phyloP scores from a whole-genome alignment of 2,329 filamentous ascomycete species.

The Pestalotiopsis sp. region DNA sequence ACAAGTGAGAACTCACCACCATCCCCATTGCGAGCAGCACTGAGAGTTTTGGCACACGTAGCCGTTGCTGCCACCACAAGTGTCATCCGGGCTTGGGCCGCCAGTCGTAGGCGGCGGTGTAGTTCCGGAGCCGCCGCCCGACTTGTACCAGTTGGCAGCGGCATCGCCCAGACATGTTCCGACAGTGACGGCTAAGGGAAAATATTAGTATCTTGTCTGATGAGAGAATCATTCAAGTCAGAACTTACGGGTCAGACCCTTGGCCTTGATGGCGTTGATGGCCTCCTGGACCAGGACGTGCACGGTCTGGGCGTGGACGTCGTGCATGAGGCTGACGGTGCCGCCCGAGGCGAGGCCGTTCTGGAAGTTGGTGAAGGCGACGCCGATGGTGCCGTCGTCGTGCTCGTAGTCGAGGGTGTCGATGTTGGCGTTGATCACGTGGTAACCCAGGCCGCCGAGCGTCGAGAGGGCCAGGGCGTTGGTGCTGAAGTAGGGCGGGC shows the following conservation, averaged over 20 bases:
- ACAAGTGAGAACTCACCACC: background rate
- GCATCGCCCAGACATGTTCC: conserved; percentile 19
- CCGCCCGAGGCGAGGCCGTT: conserved; percentile 33
- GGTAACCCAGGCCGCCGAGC: conserved; percentile 48
- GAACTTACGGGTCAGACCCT: conserved; percentile 14
- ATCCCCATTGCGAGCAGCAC: conserved; percentile 16
- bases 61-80: conserved; percentile 10
- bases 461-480: conserved; percentile 32
- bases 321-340: conserved; percentile 37
- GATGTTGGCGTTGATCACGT: conserved; percentile 47
- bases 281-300: conserved; percentile 32
- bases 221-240: background rate
- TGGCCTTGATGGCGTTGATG: conserved; percentile 22
- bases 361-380: conserved; percentile 33
- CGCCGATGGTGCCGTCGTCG: conserved; percentile 30
- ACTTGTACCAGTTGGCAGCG: conserved; percentile 17
- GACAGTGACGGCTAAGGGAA: conserved; percentile 14
- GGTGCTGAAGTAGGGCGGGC: conserved; percentile 49
- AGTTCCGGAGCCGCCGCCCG: background rate
- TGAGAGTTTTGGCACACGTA: conserved; percentile 8
- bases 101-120: background rate
- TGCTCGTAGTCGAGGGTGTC: conserved; percentile 48
- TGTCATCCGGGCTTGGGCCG: conserved; percentile 3
- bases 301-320: conserved; percentile 39
- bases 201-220: background rate